Base-by-base conservation (phyloP, 192 early-diverging fungal genomes). In the Coemansia sp. region DNA sequence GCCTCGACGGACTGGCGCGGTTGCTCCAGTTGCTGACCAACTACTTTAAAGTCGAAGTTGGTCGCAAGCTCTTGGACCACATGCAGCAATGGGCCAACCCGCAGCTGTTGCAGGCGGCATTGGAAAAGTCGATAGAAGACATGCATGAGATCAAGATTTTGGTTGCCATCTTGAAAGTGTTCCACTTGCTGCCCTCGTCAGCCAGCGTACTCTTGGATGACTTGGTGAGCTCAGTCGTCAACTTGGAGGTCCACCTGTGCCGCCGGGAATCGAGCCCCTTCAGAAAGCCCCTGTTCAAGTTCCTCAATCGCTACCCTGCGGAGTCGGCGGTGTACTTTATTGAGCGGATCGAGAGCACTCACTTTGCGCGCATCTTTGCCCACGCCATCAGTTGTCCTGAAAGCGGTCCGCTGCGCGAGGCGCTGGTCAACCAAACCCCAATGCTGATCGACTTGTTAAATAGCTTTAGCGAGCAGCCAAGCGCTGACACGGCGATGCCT, bases 1-100 rank as follows among this genome's bases (percentile, higher is more conserved):
- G 93, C 34, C 77, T 99, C 16, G 98, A 99, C 57, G 97, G 97
- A 2, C 81, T 99, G 40, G 96, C 96, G 5, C 91, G 97, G 4
- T 80, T 99, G 51, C 77, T 99, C 15, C 92, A 97, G 76, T 86
- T 99, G 0, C 75, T 99, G 66, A 96, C 94, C 27, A 98, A 94
- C 78, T 99, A 98, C 77, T 99, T 99, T 85, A 99, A 97, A 74
- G 93, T 95, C 12, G 96, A 99, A 73, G 97, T 99, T 43, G 97
- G 98, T n/a, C 93, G 92, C 66, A 97, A 97, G 86, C 86, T 99
- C 15, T 75, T 99, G 24, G 97, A 99, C 76, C 98, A 99, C 77
- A 81, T 99, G 66, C 89, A 91, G 31, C 89, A 92, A 62, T 98
- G 96, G 96, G 95, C 96, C 36, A 93, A 93, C 44, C 94, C 96